Evolutionary conservation across 495 filamentous ascomycete species (phyloP).

Genomic region (Hamigera avellanea): DNA sequence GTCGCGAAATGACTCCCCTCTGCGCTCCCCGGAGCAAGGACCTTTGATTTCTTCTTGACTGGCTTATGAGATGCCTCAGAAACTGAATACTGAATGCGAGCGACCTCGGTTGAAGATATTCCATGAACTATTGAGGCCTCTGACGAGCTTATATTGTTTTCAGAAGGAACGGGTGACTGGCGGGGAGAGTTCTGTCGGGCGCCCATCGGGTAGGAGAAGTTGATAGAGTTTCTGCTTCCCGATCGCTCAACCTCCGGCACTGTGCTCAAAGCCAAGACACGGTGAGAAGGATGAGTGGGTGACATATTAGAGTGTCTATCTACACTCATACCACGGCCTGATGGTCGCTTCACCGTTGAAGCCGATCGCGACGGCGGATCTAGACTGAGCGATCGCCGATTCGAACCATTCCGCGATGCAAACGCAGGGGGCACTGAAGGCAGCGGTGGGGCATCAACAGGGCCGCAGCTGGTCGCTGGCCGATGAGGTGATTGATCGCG

Average conservation of each 20-base stretch:
- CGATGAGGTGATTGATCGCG: constrained; percentile 54
- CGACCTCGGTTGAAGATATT: constrained; percentile 13
- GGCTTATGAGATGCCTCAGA: constrained; percentile 36
- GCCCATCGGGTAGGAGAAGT: constrained; percentile 76
- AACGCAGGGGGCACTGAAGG: constrained; percentile 52
- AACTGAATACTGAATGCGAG: constrained; percentile 22
- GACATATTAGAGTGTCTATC: constrained; percentile 25
- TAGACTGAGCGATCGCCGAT: constrained; percentile 40
- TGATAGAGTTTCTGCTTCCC: constrained; percentile 57
- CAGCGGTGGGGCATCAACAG: constrained; percentile 41
- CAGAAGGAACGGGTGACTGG: constrained; percentile 7
- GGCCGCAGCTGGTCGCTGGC: constrained; percentile 29
- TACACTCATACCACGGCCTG: constrained; percentile 31
- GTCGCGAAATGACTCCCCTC: constrained; percentile 34
- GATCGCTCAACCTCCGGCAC: constrained; percentile 42
- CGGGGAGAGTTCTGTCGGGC: constrained; percentile 32
- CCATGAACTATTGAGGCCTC: constrained; percentile 8
- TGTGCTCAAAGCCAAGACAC: constrained; percentile 18
- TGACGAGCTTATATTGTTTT: constrained; percentile 8
- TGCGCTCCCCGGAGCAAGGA: constrained; percentile 19
- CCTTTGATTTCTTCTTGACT: constrained; percentile 40
- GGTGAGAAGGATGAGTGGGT: constrained; percentile 8
- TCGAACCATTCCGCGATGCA: constrained; percentile 17
- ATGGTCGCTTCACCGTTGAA: constrained; percentile 27
- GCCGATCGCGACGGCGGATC: constrained; percentile 40